Conservation (phyloP, 2,329 filamentous ascomycete species). For the Aschersonia sp. region DNA sequence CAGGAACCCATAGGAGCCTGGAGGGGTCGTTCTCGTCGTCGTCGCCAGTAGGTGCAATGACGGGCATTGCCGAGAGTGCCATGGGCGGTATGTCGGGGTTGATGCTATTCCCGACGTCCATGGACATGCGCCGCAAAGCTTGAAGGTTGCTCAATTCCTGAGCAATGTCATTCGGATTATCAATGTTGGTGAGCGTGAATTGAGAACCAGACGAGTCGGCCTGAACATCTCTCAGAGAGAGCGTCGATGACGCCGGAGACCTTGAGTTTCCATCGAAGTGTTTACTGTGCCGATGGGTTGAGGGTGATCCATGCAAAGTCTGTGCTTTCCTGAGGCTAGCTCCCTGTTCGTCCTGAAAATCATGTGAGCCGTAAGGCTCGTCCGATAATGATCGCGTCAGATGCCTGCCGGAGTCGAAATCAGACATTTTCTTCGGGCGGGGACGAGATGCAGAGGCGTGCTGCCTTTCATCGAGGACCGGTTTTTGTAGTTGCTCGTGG, state of each 20-base stretch:
- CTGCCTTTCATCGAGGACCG: conserved; percentile 7
- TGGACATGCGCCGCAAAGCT: conserved; percentile 80
- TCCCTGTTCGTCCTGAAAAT: conserved; percentile 17
- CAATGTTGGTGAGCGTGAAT: conserved; percentile 79
- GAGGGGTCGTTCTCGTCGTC: conserved; percentile 82
- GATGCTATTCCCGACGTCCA: conserved; percentile 67
- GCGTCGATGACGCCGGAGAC: conserved; percentile 35
- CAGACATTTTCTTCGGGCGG: conserved; percentile 13
- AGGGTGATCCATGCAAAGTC: conserved; percentile 22
- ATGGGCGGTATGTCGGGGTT: conserved; percentile 64
- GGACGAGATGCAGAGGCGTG: conserved; percentile 1
- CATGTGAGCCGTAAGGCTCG: conserved; percentile 15
- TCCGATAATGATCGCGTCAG: conserved; percentile 33
- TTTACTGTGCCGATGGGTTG: conserved; percentile 24
- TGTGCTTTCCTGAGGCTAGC: conserved; percentile 25
- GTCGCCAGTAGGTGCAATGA: conserved; percentile 54
- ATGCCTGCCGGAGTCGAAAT: conserved; percentile 23
- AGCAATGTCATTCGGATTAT: conserved; percentile 74
- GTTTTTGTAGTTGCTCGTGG: conserved; percentile 31
- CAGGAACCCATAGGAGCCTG: conserved; percentile 88
- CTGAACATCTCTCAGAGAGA: conserved; percentile 38
- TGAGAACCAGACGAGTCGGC: conserved; percentile 48
- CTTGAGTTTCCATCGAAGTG: conserved; percentile 25
- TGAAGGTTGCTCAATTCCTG: conserved; percentile 88
- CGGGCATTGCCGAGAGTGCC: conserved; percentile 53